Evolutionary conservation across 2,329 filamentous ascomycete species (phyloP), one percentile per base, ranked within the genome.

Genomic region (Fusarium mexicanum): DNA sequence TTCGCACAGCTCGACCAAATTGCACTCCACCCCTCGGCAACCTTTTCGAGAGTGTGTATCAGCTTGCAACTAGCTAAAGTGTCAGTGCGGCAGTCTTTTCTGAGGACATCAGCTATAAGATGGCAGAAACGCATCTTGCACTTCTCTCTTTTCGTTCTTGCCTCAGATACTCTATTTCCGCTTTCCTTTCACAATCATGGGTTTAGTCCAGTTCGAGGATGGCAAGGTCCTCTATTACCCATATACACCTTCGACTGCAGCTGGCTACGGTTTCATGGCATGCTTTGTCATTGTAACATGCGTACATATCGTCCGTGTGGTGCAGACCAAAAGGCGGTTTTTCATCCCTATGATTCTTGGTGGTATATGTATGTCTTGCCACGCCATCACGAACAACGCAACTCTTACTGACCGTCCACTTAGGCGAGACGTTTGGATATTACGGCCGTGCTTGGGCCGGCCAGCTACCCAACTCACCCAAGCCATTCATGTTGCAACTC

Each of bases 361-460:
- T 47, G 26, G 46, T 8, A 29, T 47, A 29, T 29, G 46, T 29
- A 29, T 22, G 26, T 7, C 18, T 47, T 22, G 13, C 1, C 46
- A 11, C 2, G 6, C 13, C 16, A 7, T 22, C 18, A 22, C 9
- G 1, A 5, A 29, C 1, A 47, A 8, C 13, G 4, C 26, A 22
- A 29, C 46, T 22, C 9, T 29, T 16, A 5, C 46, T 48, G 13
- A 48, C 26, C 1, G 26, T 16, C 13, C 6, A 11, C 10, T 11
- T 16, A 48, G 46, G 46, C 20, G 46, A 48, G 20, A 29, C 20
- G 0, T 48, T 29, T 29, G 46, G 46, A 22, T 48, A 48, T 22
- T 48, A 48, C 11, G 46, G 26, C 18, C 46, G 46, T 10, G 46
- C 46, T 22, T 48, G 46, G 46, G 46, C 9, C 13, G 46, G 46